Evolutionary conservation across 2,329 filamentous ascomycete species (phyloP), one percentile per base, ranked within the genome.

Genomic region (Verticillium nubilum): DNA sequence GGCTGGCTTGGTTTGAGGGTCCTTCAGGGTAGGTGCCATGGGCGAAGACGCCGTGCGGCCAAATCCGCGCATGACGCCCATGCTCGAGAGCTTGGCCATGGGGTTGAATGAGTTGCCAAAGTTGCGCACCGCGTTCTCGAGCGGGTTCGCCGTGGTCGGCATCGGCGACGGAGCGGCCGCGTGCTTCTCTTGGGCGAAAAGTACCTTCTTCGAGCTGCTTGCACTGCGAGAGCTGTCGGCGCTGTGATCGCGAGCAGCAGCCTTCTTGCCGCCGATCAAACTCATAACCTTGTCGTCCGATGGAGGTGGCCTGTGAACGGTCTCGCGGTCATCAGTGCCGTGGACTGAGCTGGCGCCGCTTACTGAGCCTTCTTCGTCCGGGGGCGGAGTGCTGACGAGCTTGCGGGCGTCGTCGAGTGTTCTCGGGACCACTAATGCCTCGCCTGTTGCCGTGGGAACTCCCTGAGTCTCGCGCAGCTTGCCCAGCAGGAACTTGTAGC

Each of bases 351-450:
- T 83, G 47, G 80, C 76, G 37, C 82, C 86, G 67, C 83, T 84
- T n/a, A 81, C 76, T 9, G 84, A 86, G 62, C 71, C 80, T 59
- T 86, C 84, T 37, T 88, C 86, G 2, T 87, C 84, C 0, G 76
- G 82, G 15, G 86, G 79, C 35, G 89, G 86, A 1, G 89, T 90
- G 68, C 86, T 90, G 63, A 99, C 90, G 12, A 99, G 83, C 71
- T 92, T 94, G 54, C 92, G 84, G 17, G 94, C 95, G 68, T 99
- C 95, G 67, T 97, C 95, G 0, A 99, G 79, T 1, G 95, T 99
- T 68, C 91, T 94, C 1, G 95, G 95, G 0, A 96, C 81, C 6
- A 86, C 75, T 2, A 86, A 81, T 17, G 82, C 76, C 52, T 74
- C 73, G 25, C 76, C 74, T 5, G 75, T 72, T 28, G 75, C 73